These are phyloP conservation scores for Suhomyces panamericanus DNA, from an alignment of 1,139 yeast genomes.

Conservation along the genomic window DNA sequence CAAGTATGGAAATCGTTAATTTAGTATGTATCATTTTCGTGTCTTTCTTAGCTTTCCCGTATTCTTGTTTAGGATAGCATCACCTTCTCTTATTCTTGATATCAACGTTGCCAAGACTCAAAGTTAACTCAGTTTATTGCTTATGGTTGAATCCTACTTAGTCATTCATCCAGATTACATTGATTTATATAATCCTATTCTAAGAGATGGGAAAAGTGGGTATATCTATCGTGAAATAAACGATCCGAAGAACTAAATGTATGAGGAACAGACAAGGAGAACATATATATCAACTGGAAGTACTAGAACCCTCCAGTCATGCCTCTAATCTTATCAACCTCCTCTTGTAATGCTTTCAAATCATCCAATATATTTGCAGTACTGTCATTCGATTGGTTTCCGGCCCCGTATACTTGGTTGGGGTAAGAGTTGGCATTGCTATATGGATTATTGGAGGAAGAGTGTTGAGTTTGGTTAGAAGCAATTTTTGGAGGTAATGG, in stretches of 20 bases:
- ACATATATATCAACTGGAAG: neutral
- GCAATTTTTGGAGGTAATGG: slow-evolving; percentile 37
- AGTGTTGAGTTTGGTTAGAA: slow-evolving; percentile 6
- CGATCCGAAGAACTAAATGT: slow-evolving; percentile 1
- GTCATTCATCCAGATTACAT: neutral
- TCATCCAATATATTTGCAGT: slow-evolving; percentile 59
- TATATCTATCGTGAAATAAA: neutral
- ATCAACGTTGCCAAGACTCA: no score
- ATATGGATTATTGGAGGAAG: slow-evolving; percentile 13
- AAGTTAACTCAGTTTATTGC: no score
- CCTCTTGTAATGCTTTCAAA: slow-evolving; percentile 61
- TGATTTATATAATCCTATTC: neutral
- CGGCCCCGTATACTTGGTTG: slow-evolving; percentile 8
- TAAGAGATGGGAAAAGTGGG: neutral
- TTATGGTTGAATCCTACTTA: no score
- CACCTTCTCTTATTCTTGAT: no score
- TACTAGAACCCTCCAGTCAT: slow-evolving; percentile 50
- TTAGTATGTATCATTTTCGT: no score
- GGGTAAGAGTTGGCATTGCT: slow-evolving; percentile 2
- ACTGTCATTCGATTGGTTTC: slow-evolving; percentile 28
- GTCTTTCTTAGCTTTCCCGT: no score
- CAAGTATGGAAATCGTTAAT: no score
- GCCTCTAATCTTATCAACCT: slow-evolving; percentile 55
- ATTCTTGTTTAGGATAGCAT: no score
- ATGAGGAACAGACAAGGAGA: slow-evolving; percentile 1